These are phyloP conservation scores for Vanrija humicola DNA, from an alignment of 1,284 basidiomycete genomes.

Conservation along the genomic window DNA sequence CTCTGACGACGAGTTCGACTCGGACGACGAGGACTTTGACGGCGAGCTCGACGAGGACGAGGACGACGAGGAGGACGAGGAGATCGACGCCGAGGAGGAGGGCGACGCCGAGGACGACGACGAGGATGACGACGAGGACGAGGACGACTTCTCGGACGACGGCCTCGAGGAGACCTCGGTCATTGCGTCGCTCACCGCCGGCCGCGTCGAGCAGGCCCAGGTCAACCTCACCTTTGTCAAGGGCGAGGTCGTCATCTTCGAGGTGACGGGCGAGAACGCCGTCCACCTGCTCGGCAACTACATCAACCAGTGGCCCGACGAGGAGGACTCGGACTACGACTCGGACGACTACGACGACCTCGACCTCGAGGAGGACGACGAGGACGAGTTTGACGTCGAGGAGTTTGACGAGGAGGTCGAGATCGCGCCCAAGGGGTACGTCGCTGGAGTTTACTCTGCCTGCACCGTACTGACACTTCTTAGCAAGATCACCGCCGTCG, in stretches of 20 bases:
- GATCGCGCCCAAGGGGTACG: conserved; percentile 28
- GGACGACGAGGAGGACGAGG: conserved; percentile 51
- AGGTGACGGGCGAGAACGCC: conserved; percentile 77
- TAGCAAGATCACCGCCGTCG: conserved; percentile 37
- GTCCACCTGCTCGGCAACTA: conserved; percentile 89
- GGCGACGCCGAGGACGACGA: conserved; percentile 45
- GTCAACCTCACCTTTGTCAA: conserved; percentile 72
- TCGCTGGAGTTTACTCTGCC: not conserved
- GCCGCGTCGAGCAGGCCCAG: conserved; percentile 68
- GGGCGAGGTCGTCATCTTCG: conserved; percentile 66
- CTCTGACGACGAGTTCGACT: conserved; percentile 52
- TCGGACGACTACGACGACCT: conserved; percentile 50
- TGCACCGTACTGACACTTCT: not conserved
- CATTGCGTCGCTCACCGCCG: conserved; percentile 53
- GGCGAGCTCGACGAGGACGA: conserved; percentile 44
- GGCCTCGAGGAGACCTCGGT: conserved; percentile 51
- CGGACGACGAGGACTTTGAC: conserved; percentile 48
- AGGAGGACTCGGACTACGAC: conserved; percentile 43
- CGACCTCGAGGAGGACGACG: conserved; percentile 48
- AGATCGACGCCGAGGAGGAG: conserved; percentile 42
- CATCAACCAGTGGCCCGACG: conserved; percentile 55
- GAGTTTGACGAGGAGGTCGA: conserved; percentile 50
- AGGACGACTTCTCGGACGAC: conserved; percentile 31
- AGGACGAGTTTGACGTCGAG: conserved; percentile 55
- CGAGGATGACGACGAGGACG: conserved; percentile 52